Evolutionary conservation across 345 rosid genomes (phyloP).

Genomic region (Psidium friedrichsthalianum): DNA sequence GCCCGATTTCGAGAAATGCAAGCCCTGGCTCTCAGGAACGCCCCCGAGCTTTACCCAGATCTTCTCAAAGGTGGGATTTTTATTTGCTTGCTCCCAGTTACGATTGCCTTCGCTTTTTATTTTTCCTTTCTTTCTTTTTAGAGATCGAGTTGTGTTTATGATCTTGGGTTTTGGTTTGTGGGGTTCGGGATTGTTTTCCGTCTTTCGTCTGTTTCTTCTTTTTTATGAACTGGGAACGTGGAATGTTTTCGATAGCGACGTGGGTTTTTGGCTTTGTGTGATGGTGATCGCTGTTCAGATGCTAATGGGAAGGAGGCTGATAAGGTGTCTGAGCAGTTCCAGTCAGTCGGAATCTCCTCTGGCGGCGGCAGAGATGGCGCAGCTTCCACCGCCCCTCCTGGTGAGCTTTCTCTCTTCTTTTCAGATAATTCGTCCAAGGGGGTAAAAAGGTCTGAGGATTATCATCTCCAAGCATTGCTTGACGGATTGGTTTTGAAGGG

Average conservation of each 20-base stretch:
- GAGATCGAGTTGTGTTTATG: not conserved
- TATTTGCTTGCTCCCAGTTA: not conserved
- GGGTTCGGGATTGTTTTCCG: not conserved
- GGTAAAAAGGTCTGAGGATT: not conserved
- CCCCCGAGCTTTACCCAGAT: constrained; percentile 81
- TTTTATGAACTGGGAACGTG: not conserved
- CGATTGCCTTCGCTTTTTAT: not conserved
- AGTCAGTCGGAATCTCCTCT: constrained; percentile 54
- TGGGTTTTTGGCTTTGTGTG: not conserved
- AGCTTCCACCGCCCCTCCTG: constrained; percentile 26
- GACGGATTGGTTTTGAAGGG: not conserved
- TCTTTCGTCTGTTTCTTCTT: not conserved
- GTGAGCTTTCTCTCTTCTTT: not conserved
- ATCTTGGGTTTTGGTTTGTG: not conserved
- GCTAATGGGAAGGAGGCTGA: constrained; percentile 52
- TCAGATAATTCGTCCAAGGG: not conserved
- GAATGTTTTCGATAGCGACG: not conserved
- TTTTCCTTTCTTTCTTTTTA: not conserved
- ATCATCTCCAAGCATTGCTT: not conserved
- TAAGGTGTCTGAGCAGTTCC: constrained; percentile 58
- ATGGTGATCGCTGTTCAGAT: constrained; percentile 24
- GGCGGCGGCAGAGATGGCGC: constrained; percentile 35
- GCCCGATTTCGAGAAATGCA: constrained; percentile 83
- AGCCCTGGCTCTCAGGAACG: constrained; percentile 88
- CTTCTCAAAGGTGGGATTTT: constrained; percentile 48